Evolutionary conservation across 495 filamentous ascomycete genomes (phyloP).

Genomic region (Penicillium nucicola): DNA sequence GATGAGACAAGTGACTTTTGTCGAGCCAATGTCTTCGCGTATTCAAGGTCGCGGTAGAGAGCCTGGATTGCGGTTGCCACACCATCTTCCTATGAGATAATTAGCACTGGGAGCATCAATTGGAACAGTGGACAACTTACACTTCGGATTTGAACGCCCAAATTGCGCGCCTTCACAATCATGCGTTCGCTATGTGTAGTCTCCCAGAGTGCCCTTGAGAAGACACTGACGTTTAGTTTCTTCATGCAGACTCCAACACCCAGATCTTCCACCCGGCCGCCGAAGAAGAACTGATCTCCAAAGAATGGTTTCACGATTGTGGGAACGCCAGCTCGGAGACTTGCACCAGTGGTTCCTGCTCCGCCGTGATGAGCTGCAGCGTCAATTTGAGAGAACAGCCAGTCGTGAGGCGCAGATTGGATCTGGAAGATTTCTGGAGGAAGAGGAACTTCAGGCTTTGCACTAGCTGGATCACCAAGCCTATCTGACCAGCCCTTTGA

Average conservation of each 20-base stretch:
- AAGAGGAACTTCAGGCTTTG: slow-evolving; percentile 64
- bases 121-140: slow-evolving; percentile 46
- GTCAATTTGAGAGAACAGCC: slow-evolving; percentile 92
- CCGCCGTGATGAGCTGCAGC: slow-evolving; percentile 94
- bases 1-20: slow-evolving; percentile 44
- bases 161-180: slow-evolving; percentile 74
- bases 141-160: slow-evolving; percentile 84
- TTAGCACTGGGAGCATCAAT: neutral
- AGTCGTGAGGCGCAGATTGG: slow-evolving; percentile 90
- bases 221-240: slow-evolving; percentile 78
- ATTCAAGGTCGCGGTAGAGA: slow-evolving; percentile 94
- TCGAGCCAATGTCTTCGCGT: slow-evolving; percentile 84
- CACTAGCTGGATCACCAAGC: slow-evolving; percentile 56
- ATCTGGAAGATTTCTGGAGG: slow-evolving; percentile 84
- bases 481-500: slow-evolving; percentile 99
- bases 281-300: slow-evolving; percentile 97
- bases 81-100: slow-evolving; percentile 68
- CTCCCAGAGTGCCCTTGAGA: slow-evolving; percentile 87
- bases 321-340: slow-evolving; percentile 84
- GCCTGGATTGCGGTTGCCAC: slow-evolving; percentile 85
- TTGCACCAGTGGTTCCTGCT: slow-evolving; percentile 92
- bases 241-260: slow-evolving; percentile 89
- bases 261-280: slow-evolving; percentile 80
- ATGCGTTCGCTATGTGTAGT: slow-evolving; percentile 84
- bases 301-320: slow-evolving; percentile 98